Base-by-base conservation (phyloP, 352 stramenopile species). In the Phytophthora pini region DNA sequence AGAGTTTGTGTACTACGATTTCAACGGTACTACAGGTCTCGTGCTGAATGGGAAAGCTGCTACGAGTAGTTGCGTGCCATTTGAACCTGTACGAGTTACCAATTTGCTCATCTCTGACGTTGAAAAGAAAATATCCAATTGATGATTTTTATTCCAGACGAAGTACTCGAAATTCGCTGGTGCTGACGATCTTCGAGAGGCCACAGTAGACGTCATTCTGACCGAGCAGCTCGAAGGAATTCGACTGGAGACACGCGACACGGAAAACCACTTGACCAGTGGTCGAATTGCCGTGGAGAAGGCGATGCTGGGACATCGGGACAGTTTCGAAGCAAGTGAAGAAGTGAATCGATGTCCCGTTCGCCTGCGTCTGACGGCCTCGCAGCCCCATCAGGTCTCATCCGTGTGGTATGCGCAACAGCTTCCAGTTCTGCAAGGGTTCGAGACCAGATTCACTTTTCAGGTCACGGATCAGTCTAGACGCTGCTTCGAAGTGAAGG, bases 1-100 rank as follows among this genome's bases (percentile, higher is more conserved):
- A 84, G 86, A 92, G 51, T 97, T 97, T 64, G 79, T 93, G 10
- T 97, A 93, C 63, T 86, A 91, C 44, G 80, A 96, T 66, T 97
- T 97, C 39, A 96, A 95, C 49, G 76, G 72, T 32, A 97, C 89
- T 5, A 84, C 72, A 3, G 91, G 89, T 0, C 75, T 97, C 6
- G 66, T 79, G 24, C 74, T 97, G 17, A 94, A 94, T 61, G 91
- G 91, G 31, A 75, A 88, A 36, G 83, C 88, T 24, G 76, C 87
- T 4, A 96, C 88, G 12, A 93, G 67, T 57, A 93, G 77, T 60
- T 97, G 91, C 52, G 70, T 65, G 10, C 80, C 71, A 22, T 59
- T 85, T 8, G 11, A 70, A 27, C 61, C 56, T 26, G 83, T 92
- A 75, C 10, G 75, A 22, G 17, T 20, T 20, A 20, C 17, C 17